Base-by-base conservation (phyloP, 345 rosid genomes). In the Pseudoturritis turrita region DNA sequence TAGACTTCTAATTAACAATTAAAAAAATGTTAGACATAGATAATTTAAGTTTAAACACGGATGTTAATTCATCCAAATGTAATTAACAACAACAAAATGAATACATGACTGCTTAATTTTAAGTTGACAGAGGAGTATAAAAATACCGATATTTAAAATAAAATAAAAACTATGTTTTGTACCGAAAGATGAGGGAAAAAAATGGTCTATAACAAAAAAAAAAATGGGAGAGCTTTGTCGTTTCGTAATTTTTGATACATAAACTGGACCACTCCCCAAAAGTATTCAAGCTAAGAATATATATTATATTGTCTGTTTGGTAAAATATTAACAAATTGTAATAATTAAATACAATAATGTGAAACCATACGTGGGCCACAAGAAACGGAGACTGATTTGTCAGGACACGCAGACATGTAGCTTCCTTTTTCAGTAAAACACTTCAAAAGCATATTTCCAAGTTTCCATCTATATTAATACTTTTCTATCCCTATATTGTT, bases 371-470 rank as follows among this genome's bases (percentile, higher is more conserved):
- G 72, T 59, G 80, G 70, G 65, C 76, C 76, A 61, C 72, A 70
- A 71, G 75, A 29, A 64, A 69, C 15, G 65, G 62, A 73, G 64
- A 61, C 52, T 62, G 63, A 68, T 46, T 46, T 73, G 66, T 70
- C 74, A 61, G 63, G 19, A 68, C 23, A 31, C 57, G 68, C 55
- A n/a, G 64, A 44, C 51, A 36, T 61, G 53, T 69, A 62, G 26
- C 71, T 55, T 62, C 75, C 61, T 56, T 55, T 76, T 76, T 9
- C 65, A 76, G 75, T 54, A 19, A 76, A 76, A 76, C 53, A 69
- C 75, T 62, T 55, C 22, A 19, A 69, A 75, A 44, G 70, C 47
- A 53, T 45, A 13, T 22, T 36, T 65, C 66, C 52, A 76, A 44
- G 28, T 63, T 76, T 69, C 64, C 53, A 35, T 44, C 35, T 68